phyloP scores from a whole-genome alignment of 2,329 filamentous ascomycete species.

The Claviceps sp. region DNA sequence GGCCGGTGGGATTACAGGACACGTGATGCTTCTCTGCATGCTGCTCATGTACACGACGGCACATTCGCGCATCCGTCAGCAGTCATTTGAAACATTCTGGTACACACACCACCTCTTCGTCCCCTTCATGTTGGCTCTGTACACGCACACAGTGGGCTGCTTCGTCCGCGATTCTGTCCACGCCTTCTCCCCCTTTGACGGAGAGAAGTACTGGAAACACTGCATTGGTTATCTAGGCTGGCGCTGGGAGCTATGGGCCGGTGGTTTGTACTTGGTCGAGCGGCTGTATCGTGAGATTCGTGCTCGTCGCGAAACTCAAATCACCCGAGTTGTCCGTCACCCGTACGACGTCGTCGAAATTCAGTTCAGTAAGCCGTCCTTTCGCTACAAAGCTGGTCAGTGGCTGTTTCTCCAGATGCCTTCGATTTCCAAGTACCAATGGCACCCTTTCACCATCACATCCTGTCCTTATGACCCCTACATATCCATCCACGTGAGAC shows the following conservation, averaged over 20 bases:
- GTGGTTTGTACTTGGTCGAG: conserved; percentile 74
- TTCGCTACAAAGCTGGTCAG: conserved; percentile 96
- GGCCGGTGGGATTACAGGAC: conserved; percentile 83
- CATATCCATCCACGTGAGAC: conserved; percentile 84
- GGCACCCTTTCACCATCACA: conserved; percentile 98
- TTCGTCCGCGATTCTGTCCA: conserved; percentile 75
- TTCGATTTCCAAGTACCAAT: conserved; percentile 76
- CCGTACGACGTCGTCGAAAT: conserved; percentile 96
- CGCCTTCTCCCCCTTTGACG: conserved; percentile 72
- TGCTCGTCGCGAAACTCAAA: conserved; percentile 69
- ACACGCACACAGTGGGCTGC: conserved; percentile 90
- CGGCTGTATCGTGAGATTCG: conserved; percentile 85
- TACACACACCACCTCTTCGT: conserved; percentile 99
- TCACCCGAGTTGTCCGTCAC: conserved; percentile 87
- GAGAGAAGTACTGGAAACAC: conserved; percentile 71
- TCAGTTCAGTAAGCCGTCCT: conserved; percentile 89
- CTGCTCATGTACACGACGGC: conserved; percentile 94
- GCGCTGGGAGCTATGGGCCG: conserved; percentile 88
- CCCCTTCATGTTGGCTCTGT: conserved; percentile 83
- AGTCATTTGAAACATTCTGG: conserved; percentile 98
- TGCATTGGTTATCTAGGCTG: conserved; percentile 93
- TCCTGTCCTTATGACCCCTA: conserved; percentile 95
- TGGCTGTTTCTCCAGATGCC: conserved; percentile 96
- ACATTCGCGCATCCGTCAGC: conserved; percentile 84
- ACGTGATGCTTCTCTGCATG: conserved; percentile 99